Evolutionary conservation across 768 basidiomycete species (phyloP).

Genomic region (Leccinum barrowsii): DNA sequence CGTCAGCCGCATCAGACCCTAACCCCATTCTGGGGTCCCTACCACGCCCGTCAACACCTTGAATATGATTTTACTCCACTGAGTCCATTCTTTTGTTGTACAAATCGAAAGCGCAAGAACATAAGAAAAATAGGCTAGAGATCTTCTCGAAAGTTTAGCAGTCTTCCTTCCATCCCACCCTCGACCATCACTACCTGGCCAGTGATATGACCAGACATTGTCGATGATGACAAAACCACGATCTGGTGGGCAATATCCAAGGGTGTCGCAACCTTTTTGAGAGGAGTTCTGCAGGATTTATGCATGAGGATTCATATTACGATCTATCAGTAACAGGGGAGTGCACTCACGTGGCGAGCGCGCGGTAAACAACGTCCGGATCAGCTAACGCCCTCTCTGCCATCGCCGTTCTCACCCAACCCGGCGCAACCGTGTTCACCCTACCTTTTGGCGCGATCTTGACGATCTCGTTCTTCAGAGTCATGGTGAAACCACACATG

Average conservation of each 20-base stretch:
- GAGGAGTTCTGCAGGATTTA: slow-evolving; percentile 48
- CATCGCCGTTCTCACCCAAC: slow-evolving; percentile 66
- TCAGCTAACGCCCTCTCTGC: slow-evolving; percentile 55
- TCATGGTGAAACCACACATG: slow-evolving; percentile 68
- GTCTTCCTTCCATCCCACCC: slow-evolving; percentile 77
- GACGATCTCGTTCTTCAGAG: slow-evolving; percentile 80
- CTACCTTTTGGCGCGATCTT: slow-evolving; percentile 65
- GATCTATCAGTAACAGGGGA: background rate
- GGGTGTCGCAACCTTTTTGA: slow-evolving; percentile 64
- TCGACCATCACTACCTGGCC: slow-evolving; percentile 70
- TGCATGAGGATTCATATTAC: background rate
- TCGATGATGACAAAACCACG: slow-evolving; percentile 54
- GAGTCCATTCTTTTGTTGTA: background rate
- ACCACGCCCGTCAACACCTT: background rate
- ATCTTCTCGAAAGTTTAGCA: slow-evolving; percentile 43
- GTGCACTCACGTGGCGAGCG: slow-evolving; percentile 60
- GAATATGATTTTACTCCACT: background rate
- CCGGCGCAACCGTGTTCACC: slow-evolving; percentile 70
- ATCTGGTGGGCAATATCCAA: slow-evolving; percentile 66
- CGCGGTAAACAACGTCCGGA: slow-evolving; percentile 49
- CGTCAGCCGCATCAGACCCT: slow-evolving; percentile 24
- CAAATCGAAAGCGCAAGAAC: background rate
- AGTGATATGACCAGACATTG: slow-evolving; percentile 65
- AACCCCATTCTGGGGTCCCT: slow-evolving; percentile 17
- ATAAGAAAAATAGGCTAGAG: background rate